A percentile compares a stretch with the other conserved stretches of the same genome.
These are phyloP conservation scores for Schizophyllum amplum DNA, from an alignment of 1,284 basidiomycete genomes.

Conservation along the genomic window DNA sequence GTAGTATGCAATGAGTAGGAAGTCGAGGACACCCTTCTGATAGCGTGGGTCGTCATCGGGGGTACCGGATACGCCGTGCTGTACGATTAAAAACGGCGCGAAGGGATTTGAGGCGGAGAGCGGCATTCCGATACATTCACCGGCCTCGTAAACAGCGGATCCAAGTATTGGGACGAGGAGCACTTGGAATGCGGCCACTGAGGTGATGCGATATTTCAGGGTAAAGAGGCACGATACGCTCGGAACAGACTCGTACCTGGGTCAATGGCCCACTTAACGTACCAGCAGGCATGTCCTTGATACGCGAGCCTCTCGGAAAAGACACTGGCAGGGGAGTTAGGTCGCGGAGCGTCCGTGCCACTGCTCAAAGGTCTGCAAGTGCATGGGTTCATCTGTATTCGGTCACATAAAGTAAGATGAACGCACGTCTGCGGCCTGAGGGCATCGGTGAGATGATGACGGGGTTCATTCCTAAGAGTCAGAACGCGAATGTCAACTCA, in stretches of 20 bases:
- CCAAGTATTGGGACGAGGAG: slow-evolving; percentile 63
- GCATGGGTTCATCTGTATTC: not conserved
- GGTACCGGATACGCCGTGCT: slow-evolving; percentile 54
- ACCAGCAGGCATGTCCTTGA: slow-evolving; percentile 2
- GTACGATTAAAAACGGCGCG: slow-evolving; percentile 66
- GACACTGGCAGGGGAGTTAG: not conserved
- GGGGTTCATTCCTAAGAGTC: not conserved
- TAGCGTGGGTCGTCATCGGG: slow-evolving; percentile 53
- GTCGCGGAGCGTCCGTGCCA: not conserved
- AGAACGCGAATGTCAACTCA: not conserved
- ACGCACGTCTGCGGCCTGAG: not conserved
- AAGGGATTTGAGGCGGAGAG: slow-evolving; percentile 63
- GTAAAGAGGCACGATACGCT: not conserved
- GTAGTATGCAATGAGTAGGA: slow-evolving; percentile 66
- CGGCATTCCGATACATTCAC: slow-evolving; percentile 36
- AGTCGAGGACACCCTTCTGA: slow-evolving; percentile 76
- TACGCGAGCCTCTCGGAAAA: not conserved
- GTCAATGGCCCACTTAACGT: slow-evolving; percentile 62
- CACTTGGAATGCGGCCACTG: slow-evolving; percentile 65
- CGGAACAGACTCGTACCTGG: slow-evolving; percentile 44
- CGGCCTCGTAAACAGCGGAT: slow-evolving; percentile 61
- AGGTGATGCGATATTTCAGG: not conserved
- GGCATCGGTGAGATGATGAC: not conserved
- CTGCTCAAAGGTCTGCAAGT: not conserved
- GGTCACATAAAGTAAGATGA: not conserved